Percentiles rank a stretch among this genome's conserved stretches.
These are phyloP conservation scores for Colletotrichum sp. DNA, from an alignment of 2,329 filamentous ascomycete genomes.

Conservation along the genomic window DNA sequence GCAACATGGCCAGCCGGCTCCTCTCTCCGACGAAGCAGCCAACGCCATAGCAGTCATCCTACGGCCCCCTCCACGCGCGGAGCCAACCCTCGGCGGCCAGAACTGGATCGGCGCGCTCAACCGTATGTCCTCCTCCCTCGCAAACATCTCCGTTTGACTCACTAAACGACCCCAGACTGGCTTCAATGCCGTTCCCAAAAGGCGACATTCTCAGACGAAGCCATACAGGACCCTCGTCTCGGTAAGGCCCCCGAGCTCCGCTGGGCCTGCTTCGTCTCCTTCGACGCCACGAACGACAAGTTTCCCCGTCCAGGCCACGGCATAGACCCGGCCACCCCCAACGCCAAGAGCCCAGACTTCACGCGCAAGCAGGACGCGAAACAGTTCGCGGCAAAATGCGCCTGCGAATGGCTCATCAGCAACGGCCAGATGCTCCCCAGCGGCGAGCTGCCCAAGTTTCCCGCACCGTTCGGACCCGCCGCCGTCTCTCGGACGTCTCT, in stretches of 20 bases:
- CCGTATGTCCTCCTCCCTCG: constrained; percentile 29
- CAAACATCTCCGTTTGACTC: background rate
- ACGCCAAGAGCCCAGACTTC: background rate
- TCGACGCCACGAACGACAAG: constrained; percentile 1
- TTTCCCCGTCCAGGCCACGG: constrained; percentile 28
- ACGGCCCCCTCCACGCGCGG: constrained; percentile 20
- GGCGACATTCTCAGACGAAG: constrained; percentile 1
- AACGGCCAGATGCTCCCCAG: constrained; percentile 30
- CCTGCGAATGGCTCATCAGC: constrained; percentile 43
- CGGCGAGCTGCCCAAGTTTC: constrained; percentile 22
- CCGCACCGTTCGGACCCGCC: constrained; percentile 9
- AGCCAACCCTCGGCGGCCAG: constrained; percentile 27
- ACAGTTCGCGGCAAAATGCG: constrained; percentile 55
- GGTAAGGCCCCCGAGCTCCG: constrained; percentile 11
- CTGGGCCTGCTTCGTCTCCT: constrained; percentile 9
- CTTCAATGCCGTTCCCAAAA: constrained; percentile 6
- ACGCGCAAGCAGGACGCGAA: constrained; percentile 46
- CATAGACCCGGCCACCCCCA: constrained; percentile 22
- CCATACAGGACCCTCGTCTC: constrained; percentile 9
- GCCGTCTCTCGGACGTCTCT: background rate
- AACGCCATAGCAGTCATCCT: constrained; percentile 45
- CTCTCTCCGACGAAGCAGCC: constrained; percentile 40
- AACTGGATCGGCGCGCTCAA: constrained; percentile 46
- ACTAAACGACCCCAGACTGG: background rate
- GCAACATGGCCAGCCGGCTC: constrained; percentile 32